Conservation (phyloP, 441 rosid species). For the Theobroma grandiflorum region DNA sequence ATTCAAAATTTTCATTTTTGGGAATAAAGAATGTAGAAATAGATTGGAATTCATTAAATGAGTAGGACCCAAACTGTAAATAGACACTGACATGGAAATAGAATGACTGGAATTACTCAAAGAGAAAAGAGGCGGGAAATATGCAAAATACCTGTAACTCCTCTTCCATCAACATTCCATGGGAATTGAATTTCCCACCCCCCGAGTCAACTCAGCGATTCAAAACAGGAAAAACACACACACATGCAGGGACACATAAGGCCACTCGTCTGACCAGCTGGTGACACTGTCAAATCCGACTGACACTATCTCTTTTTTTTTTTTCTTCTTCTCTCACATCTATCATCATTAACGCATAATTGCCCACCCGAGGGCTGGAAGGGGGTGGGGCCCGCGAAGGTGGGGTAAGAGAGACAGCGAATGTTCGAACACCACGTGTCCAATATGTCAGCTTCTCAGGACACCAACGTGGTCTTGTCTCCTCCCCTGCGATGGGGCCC, state of each 20-base stretch:
- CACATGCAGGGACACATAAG: neutral
- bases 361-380: neutral
- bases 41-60: neutral
- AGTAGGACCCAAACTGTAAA: neutral
- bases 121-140: neutral
- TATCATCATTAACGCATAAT: slow-evolving; percentile 38
- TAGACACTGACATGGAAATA: neutral
- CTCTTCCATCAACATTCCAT: neutral
- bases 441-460: neutral
- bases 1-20: too few species aligned
- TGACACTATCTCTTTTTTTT: neutral
- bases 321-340: neutral
- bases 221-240: neutral
- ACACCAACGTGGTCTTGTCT: slow-evolving; percentile 29
- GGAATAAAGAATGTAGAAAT: too few species aligned
- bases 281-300: slow-evolving; percentile 37
- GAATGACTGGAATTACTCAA: neutral
- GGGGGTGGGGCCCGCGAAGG: neutral
- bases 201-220: slow-evolving; percentile 12
- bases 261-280: slow-evolving; percentile 12
- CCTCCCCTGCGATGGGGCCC: slow-evolving; percentile 9
- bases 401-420: fast-evolving
- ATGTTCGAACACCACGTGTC: slow-evolving; percentile 17
- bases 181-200: neutral
- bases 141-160: too few species aligned